A percentile compares a stretch with the other conserved stretches of the same genome.
These are phyloP conservation scores for Hyaloperonospora brassicae DNA, from an alignment of 352 stramenopile genomes.

Conservation along the genomic window DNA sequence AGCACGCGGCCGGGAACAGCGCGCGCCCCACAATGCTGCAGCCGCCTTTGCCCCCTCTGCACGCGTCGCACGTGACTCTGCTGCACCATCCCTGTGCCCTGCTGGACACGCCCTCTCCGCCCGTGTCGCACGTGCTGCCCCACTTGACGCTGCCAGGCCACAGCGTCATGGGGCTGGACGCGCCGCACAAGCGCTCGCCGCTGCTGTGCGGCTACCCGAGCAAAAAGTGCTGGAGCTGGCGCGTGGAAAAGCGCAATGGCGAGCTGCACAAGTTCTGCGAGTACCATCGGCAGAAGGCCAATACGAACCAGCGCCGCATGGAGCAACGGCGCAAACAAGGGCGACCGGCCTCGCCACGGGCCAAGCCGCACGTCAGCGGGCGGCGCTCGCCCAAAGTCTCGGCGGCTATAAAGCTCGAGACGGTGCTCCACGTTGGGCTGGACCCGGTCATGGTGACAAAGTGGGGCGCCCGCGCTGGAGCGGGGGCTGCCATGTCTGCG, in stretches of 20 bases:
- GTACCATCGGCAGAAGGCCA: constrained; percentile 79
- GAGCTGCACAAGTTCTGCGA: constrained; percentile 83
- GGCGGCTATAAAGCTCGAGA: constrained; percentile 15
- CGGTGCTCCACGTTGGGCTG: constrained; percentile 24
- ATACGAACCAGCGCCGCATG: constrained; percentile 79
- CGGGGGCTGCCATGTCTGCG: no score
- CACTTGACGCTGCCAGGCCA: constrained; percentile 14
- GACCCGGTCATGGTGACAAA: constrained; percentile 9
- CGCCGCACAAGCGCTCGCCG: constrained; percentile 39
- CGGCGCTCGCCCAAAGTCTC: constrained; percentile 22
- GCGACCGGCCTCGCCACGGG: constrained; percentile 21
- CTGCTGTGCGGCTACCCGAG: constrained; percentile 65
- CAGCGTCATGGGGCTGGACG: constrained; percentile 4
- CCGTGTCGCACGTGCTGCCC: constrained; percentile 1
- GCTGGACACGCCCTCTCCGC: no score
- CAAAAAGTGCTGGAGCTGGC: constrained; percentile 80
- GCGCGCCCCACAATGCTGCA: constrained; percentile 12
- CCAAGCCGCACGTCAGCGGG: constrained; percentile 14
- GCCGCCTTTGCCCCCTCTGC: constrained; percentile 1
- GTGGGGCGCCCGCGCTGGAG: constrained; percentile 3
- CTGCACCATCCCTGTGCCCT: no score
- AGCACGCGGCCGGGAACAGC: constrained; percentile 3
- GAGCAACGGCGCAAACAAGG: constrained; percentile 67
- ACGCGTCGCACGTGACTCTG: no score
- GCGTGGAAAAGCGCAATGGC: constrained; percentile 74